Evolutionary conservation across 768 basidiomycete genomes (phyloP), one percentile per base, ranked within the genome.

Genomic region (Rhizopogon vulgaris): DNA sequence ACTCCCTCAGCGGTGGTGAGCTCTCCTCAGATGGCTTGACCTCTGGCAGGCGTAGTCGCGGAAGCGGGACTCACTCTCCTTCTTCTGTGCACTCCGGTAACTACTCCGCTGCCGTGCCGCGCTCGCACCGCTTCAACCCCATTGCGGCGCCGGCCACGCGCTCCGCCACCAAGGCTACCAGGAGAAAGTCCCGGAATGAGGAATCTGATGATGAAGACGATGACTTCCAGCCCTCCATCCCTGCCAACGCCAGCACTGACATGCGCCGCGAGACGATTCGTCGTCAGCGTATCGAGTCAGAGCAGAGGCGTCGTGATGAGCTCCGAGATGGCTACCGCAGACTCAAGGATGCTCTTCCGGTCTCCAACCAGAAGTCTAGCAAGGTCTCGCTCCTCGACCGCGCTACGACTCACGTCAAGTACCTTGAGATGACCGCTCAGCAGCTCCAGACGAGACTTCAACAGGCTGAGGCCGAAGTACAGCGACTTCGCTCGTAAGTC

Each of bases 261-360:
- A 76, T 76, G 71, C 89, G 90, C 70, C 87, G 90, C 65, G 90
- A 93, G 76, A 88, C 89, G 51, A 89, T 93, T 62, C 88, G 90
- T 66, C 83, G 84, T 66, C 90, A 92, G 74, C 88, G 90, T 71
- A 93, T 93, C 74, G 90, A 93, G 77, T 91, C 90, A 24, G 90
- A 93, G 75, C 89, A 94, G 76, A 78, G 91, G 59, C 80, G 93
- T 59, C 83, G 93, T 37, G 91, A 94, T 62, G 93, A 95, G 71
- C 87, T 95, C 65, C 78, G 93, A 51, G 92, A 95, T 52, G 92
- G 90, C 54, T 95, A 94, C 71, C 82, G 85, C 60, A 81, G 87
- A 53, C 84, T 95, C 73, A 92, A 91, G 80, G 87, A 91, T 62
- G 86, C 85, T 51, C 84, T 95, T 60, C 93, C 93, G 27, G 77